These are phyloP conservation scores for Limtongia smithiae DNA, from an alignment of 805 yeast genomes.

Conservation along the genomic window DNA sequence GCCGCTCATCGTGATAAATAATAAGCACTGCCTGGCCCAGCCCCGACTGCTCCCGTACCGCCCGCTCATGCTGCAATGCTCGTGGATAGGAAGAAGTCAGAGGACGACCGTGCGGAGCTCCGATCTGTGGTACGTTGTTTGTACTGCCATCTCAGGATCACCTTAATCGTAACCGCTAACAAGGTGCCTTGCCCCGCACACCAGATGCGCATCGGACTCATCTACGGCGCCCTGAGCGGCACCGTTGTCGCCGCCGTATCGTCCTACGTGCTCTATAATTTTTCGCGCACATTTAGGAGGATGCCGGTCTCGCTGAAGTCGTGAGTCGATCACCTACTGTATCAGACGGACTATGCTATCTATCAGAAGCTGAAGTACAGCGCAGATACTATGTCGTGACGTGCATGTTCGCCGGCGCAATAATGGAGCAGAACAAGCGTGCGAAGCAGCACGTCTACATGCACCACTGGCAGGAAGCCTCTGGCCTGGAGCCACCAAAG, in stretches of 20 bases:
- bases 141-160: too few relatives aligned
- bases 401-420: conserved; percentile 9
- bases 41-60: too few relatives aligned
- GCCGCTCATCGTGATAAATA: too few relatives aligned
- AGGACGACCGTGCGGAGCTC: too few relatives aligned
- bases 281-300: conserved; percentile 5
- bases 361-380: background rate
- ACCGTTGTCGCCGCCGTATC: conserved; percentile 8
- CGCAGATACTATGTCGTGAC: conserved; percentile 9
- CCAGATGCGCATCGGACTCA: conserved; percentile 11
- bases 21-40: too few relatives aligned
- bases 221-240: conserved; percentile 13
- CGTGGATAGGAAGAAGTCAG: too few relatives aligned
- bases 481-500: conserved; percentile 6
- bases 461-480: conserved; percentile 12
- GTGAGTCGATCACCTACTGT: conserved; percentile 2
- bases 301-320: conserved; percentile 12
- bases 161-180: too few relatives aligned
- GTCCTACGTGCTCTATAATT: background rate
- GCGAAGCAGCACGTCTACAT: conserved; percentile 13
- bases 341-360: background rate
- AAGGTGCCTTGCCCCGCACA: too few relatives aligned
- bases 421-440: conserved; percentile 14
- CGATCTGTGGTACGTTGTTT: too few relatives aligned
- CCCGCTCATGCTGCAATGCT: too few relatives aligned